Conservation (phyloP, 176 grass and related monocot species). For the Oryza glumipatula region DNA sequence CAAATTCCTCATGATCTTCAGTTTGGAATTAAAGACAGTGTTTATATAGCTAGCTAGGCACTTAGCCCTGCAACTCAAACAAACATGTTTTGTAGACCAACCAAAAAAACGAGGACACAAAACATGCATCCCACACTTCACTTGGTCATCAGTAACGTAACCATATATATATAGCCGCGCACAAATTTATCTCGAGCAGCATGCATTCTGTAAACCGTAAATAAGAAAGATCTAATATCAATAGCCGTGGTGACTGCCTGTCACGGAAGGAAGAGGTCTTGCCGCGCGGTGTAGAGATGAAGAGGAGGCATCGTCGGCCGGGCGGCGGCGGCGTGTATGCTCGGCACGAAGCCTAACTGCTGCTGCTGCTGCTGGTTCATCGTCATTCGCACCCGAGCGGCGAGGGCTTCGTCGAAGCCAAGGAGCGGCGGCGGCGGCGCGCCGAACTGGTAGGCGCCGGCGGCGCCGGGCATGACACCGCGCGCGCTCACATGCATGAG, state of each 20-base stretch:
- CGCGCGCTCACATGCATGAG: neutral
- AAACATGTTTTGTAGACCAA: neutral
- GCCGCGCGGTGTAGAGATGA: conserved; percentile 43
- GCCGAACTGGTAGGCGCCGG: neutral
- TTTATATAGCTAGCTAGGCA: neutral
- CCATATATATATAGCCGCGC: neutral
- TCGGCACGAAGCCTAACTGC: conserved; percentile 44
- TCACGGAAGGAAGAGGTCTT: conserved; percentile 31
- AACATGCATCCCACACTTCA: too few species aligned
- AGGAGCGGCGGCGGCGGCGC: neutral
- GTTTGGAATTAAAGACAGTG: neutral
- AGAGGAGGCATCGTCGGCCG: conserved; percentile 3
- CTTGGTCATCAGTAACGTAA: neutral
- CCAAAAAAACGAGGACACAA: neutral
- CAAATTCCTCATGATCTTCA: neutral
- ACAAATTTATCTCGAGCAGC: neutral
- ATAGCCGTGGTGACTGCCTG: neutral
- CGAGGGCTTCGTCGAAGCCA: neutral
- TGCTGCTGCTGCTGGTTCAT: neutral
- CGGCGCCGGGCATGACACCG: neutral
- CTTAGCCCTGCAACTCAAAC: neutral
- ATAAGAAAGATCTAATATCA: neutral
- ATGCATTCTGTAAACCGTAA: neutral
- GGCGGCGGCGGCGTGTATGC: neutral
- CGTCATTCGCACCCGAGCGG: neutral